Base-by-base conservation (phyloP, 371 early-diverging fungal species). In the Rhizopus delemar region DNA sequence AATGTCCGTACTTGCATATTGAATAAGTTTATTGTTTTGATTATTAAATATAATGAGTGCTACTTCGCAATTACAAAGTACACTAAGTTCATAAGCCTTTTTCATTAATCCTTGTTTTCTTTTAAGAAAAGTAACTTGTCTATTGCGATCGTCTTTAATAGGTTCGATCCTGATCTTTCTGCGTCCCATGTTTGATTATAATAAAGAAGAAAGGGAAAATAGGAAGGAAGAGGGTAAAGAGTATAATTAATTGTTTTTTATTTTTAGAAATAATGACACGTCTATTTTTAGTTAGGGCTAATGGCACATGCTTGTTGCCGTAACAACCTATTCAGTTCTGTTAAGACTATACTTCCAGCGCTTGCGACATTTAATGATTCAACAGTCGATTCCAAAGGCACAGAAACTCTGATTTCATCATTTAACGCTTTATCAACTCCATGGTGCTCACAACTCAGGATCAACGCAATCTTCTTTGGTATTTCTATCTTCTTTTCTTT, bases 61-160 rank as follows among this genome's bases (percentile, higher is more conserved):
- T 49, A 99, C 93, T 72, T 99, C 96, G 74, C 96, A 94, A 66
- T 93, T 94, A 78, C 99, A 98, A 31, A 99, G 86, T 3, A 95
- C 93, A 61, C 89, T 89, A n/a, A 99, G 88, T 73, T 99, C 99
- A 78, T 94, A 96, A 2, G 99, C 98, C 76, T 99, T 99, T 78
- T 99, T 99, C 93, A 99, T 95, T 51, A 99, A 82, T 12, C 99
- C 99, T 62, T 90, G 87, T 78, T 99, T 99, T 66, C 99, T 86
- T 74, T 99, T 99, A 55, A 92, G 82, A 77, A 99, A 99, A 8
- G 99, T 81, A 35, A 91, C 93, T 82, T 95, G 95, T 50, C 94
- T 84, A 81, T 93, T 96, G 55, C 96, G 88, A 69, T 96, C 96
- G 65, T 95, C 96, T 67, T 82, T 75, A 65, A 99, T 98, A 61